Conservation (phyloP, 768 basidiomycete genomes). For the Termitomyces sp. region DNA sequence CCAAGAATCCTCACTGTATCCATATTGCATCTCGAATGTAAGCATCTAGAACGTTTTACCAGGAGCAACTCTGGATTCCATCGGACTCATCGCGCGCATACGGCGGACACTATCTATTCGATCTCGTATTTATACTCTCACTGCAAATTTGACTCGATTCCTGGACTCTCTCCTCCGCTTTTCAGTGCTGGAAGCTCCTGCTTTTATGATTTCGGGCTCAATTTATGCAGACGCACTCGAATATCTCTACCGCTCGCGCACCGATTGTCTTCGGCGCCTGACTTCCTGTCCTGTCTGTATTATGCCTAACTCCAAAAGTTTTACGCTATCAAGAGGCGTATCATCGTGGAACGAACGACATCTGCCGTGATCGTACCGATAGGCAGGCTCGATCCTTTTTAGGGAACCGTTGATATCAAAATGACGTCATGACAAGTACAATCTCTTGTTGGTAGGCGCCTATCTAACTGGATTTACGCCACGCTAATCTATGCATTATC, state of each 20-base stretch:
- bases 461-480: neutral
- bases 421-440: conserved; percentile 2
- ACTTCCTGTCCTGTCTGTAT: neutral
- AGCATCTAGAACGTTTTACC: neutral
- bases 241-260: neutral
- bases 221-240: neutral
- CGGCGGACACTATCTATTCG: neutral
- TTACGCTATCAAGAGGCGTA: neutral
- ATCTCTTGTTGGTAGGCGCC: neutral
- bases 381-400: neutral
- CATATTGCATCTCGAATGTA: neutral
- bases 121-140: neutral
- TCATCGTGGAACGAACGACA: neutral
- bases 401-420: neutral
- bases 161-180: neutral
- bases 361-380: neutral
- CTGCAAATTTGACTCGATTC: neutral
- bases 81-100: neutral
- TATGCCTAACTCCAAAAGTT: neutral
- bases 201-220: neutral
- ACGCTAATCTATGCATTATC: neutral
- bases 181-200: neutral
- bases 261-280: too few relatives aligned
- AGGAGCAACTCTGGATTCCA: neutral
- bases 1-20: neutral